A percentile compares a stretch with the other conserved stretches of the same genome.
Evolutionary conservation across 139 green algal genomes (phyloP).

Genomic region (Deuterostichococcus epilithicus): DNA sequence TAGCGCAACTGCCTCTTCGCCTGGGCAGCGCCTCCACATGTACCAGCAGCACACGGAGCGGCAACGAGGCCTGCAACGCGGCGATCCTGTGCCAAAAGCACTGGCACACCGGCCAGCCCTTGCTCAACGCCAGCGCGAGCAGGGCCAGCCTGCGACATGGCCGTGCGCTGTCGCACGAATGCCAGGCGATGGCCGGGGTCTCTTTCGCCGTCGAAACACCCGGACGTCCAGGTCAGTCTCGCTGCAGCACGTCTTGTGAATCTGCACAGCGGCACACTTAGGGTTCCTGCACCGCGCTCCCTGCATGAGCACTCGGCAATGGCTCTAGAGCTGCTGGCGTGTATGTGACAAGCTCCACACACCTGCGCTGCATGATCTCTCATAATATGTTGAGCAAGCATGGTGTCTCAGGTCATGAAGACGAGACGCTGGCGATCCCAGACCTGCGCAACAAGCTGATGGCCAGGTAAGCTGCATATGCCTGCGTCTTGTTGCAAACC

Average conservation of each 20-base stretch:
- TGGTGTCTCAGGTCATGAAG: neutral
- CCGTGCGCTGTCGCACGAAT: neutral
- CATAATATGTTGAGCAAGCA: neutral
- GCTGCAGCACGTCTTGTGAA: too few relatives aligned
- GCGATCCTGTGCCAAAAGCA: neutral
- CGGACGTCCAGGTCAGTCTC: neutral
- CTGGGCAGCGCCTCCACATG: neutral
- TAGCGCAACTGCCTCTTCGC: neutral
- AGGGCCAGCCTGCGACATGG: neutral
- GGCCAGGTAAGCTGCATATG: neutral
- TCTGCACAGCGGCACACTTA: too few relatives aligned
- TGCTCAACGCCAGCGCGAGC: neutral
- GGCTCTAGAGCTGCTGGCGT: too few relatives aligned
- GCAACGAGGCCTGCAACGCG: neutral
- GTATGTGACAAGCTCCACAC: too few relatives aligned
- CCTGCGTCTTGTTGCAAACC: neutral
- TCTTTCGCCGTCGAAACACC: neutral
- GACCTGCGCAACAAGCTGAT: neutral
- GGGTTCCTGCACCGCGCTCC: too few relatives aligned
- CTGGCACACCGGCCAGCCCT: neutral
- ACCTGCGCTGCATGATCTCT: too few relatives aligned
- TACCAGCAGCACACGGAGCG: neutral
- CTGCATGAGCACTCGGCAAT: too few relatives aligned
- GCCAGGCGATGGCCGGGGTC: neutral
- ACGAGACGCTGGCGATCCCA: constrained; percentile 8